phyloP scores from a whole-genome alignment of 169 alveolate genomes.

The Plasmodium coatneyi region DNA sequence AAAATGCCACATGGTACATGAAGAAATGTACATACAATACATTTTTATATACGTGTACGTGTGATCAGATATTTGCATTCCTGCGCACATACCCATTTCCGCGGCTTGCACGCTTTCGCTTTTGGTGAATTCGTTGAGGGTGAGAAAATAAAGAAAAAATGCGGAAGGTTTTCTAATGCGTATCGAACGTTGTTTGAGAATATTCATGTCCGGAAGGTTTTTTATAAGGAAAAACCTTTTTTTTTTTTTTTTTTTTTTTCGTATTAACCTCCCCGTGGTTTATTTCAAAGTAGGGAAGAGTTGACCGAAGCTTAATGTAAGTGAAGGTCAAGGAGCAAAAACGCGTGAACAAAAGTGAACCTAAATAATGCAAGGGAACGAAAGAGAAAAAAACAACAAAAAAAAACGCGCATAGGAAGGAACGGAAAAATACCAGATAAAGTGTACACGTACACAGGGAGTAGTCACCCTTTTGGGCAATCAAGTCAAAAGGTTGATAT shows the following conservation, averaged over 20 bases:
- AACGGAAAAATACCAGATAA: neutral
- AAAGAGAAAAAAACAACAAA: neutral
- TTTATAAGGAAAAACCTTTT: neutral
- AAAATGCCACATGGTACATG: neutral
- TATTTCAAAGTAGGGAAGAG: neutral
- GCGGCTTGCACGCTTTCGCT: neutral
- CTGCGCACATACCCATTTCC: neutral
- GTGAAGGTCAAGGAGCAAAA: neutral
- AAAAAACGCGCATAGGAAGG: neutral
- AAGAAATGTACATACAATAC: neutral
- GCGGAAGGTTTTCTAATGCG: neutral
- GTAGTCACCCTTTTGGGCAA: neutral
- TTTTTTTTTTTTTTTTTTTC: conserved; percentile 8
- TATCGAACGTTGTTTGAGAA: neutral
- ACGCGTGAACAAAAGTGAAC: neutral
- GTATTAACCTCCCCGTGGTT: neutral
- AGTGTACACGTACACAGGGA: neutral
- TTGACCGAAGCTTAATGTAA: neutral
- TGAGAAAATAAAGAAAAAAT: neutral
- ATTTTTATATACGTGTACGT: neutral
- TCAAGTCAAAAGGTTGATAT: neutral
- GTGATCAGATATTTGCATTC: neutral
- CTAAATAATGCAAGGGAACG: neutral
- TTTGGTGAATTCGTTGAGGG: conserved; percentile 2
- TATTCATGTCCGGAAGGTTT: neutral